A percentile compares a stretch with the other conserved stretches of the same genome.
Evolutionary conservation across 106 monocot species (phyloP).

Genomic region (Dendrobium officinale): DNA sequence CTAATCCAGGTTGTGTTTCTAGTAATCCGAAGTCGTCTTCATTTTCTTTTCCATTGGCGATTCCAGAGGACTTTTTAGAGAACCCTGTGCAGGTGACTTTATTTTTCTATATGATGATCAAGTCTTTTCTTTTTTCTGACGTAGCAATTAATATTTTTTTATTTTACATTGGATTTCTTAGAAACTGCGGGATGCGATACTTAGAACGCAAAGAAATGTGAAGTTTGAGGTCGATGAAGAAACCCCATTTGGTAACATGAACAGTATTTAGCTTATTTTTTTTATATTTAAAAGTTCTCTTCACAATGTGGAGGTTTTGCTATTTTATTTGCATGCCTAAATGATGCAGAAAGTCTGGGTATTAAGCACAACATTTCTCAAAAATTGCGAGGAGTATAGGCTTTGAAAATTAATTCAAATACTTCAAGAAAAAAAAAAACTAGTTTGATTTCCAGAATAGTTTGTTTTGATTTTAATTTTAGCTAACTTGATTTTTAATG

Average conservation of each 20-base stretch:
- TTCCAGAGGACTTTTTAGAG: slow-evolving; percentile 39
- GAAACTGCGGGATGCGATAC: slow-evolving; percentile 57
- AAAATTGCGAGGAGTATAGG: no score
- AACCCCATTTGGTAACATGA: slow-evolving; percentile 53
- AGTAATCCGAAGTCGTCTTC: slow-evolving; percentile 87
- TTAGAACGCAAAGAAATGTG: slow-evolving; percentile 72
- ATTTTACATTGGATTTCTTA: slow-evolving; percentile 8
- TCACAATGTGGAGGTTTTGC: no score
- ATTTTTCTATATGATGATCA: not conserved
- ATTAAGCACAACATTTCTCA: no score
- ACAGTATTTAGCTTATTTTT: not conserved
- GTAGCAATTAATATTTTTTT: not conserved
- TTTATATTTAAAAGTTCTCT: not conserved
- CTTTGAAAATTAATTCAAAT: no score
- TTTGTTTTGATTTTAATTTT: no score
- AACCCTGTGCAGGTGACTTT: slow-evolving; percentile 42
- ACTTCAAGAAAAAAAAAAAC: no score
- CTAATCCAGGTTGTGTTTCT: slow-evolving; percentile 73
- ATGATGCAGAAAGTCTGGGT: no score
- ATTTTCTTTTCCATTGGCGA: slow-evolving; percentile 61
- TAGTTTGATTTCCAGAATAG: no score
- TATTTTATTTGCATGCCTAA: no score
- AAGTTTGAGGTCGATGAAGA: slow-evolving; percentile 53
- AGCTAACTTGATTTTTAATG: no score
- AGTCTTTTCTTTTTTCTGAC: not conserved